phyloP scores from a whole-genome alignment of 805 yeast genomes.

The Candida namnaoensis region DNA sequence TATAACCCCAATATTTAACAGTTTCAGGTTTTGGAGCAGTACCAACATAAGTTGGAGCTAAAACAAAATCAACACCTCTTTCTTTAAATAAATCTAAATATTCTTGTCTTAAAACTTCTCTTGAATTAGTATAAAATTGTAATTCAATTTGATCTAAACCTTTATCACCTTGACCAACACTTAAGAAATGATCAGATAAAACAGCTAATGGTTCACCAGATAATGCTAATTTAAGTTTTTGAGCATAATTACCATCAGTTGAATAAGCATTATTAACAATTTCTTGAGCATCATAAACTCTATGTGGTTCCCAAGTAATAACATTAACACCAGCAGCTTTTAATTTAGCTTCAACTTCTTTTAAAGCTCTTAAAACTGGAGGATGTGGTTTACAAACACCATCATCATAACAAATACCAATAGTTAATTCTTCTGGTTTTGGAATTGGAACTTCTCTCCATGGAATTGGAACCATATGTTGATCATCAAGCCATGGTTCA shows the following conservation, averaged over 20 bases:
- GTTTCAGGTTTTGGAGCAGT: constrained; percentile 55
- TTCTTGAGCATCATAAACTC: constrained; percentile 48
- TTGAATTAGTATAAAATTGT: constrained; percentile 5
- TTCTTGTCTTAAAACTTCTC: constrained; percentile 47
- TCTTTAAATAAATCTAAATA: constrained; percentile 41
- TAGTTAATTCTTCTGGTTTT: constrained; percentile 36
- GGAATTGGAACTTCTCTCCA: constrained; percentile 28
- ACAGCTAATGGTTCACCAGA: constrained; percentile 67
- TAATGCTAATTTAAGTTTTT: constrained; percentile 37
- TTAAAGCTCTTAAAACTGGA: constrained; percentile 49
- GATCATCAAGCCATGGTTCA: constrained; percentile 51
- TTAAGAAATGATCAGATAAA: constrained; percentile 53
- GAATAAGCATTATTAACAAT: constrained; percentile 47
- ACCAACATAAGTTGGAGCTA: constrained; percentile 55
- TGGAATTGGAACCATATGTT: constrained; percentile 25
- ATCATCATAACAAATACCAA: constrained; percentile 58
- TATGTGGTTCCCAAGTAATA: constrained; percentile 48
- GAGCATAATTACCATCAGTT: constrained; percentile 61
- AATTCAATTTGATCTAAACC: neutral
- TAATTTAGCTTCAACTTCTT: constrained; percentile 45
- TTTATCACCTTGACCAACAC: constrained; percentile 23
- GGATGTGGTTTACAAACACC: constrained; percentile 62
- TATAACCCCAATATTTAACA: constrained; percentile 69
- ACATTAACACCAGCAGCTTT: constrained; percentile 50
- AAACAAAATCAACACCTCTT: constrained; percentile 48